These are phyloP conservation scores for Pythium chondricola DNA, from an alignment of 352 stramenopile species.

Conservation along the genomic window DNA sequence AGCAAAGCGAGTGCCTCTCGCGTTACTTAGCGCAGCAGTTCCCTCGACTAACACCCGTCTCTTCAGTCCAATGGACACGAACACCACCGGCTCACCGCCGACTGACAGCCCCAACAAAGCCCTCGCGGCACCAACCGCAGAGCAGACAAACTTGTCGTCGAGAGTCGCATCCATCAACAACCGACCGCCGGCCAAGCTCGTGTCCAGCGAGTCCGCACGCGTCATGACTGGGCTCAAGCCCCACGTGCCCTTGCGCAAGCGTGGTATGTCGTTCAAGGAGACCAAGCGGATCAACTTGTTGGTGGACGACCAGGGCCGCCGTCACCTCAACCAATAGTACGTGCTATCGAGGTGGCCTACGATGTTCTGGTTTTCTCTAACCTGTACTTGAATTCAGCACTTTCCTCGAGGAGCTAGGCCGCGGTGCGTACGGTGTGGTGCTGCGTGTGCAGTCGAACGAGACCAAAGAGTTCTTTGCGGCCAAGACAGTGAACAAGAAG, in stretches of 20 bases:
- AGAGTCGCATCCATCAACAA: not conserved
- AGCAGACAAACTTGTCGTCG: too few species aligned
- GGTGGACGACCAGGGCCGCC: slow-evolving; percentile 43
- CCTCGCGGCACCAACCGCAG: too few species aligned
- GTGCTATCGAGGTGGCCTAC: too few species aligned
- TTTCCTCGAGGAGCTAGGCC: slow-evolving; percentile 64
- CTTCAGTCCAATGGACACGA: too few species aligned
- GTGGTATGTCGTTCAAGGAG: slow-evolving; percentile 63
- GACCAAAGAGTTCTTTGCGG: slow-evolving; percentile 61
- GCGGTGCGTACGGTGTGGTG: slow-evolving; percentile 67
- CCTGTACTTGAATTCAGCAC: slow-evolving; percentile 26
- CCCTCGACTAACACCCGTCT: too few species aligned
- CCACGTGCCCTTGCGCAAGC: slow-evolving; percentile 48
- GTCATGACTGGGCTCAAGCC: slow-evolving; percentile 47
- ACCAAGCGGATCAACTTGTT: slow-evolving; percentile 43
- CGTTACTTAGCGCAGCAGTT: too few species aligned
- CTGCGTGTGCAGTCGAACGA: slow-evolving; percentile 63
- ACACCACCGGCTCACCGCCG: too few species aligned
- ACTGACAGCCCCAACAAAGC: too few species aligned
- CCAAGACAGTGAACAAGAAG: slow-evolving; percentile 71
- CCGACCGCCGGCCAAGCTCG: slow-evolving; percentile 5
- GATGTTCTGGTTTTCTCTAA: not conserved
- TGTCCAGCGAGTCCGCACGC: slow-evolving; percentile 24
- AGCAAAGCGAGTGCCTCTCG: too few species aligned
- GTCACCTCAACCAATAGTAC: slow-evolving; percentile 76